Evolutionary conservation across 768 basidiomycete species (phyloP).

Genomic region (Tricholomella constricta): DNA sequence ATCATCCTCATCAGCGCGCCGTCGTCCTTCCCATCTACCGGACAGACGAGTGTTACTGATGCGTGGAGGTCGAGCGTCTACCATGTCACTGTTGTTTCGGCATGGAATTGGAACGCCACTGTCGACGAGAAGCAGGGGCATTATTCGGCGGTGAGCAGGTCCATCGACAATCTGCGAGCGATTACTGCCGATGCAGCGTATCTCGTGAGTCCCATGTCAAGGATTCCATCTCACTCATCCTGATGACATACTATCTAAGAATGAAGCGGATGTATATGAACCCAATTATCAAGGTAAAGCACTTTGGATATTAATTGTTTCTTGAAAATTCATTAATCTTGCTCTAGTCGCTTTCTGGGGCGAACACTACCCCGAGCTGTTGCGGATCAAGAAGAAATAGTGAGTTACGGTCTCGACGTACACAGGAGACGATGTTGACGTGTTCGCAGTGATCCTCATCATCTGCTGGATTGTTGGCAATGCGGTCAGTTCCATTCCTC

Average conservation of each 20-base stretch:
- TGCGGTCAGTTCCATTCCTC: slow-evolving; percentile 36
- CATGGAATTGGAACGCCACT: slow-evolving; percentile 51
- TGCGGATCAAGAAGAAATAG: slow-evolving; percentile 49
- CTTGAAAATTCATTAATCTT: neutral
- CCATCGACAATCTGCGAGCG: slow-evolving; percentile 41
- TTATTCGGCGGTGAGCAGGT: slow-evolving; percentile 36
- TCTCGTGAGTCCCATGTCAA: slow-evolving; percentile 29
- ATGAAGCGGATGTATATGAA: slow-evolving; percentile 52
- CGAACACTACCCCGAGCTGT: slow-evolving; percentile 38
- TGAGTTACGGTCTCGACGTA: slow-evolving; percentile 30
- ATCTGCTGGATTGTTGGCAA: slow-evolving; percentile 52
- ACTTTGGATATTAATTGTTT: neutral
- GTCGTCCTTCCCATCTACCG: slow-evolving; percentile 32
- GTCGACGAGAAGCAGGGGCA: slow-evolving; percentile 31
- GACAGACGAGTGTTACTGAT: slow-evolving; percentile 44
- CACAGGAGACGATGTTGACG: neutral
- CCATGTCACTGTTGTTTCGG: slow-evolving; percentile 44
- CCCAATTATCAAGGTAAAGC: slow-evolving; percentile 42
- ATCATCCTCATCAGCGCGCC: slow-evolving; percentile 46
- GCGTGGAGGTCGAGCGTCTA: slow-evolving; percentile 48
- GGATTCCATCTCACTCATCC: neutral
- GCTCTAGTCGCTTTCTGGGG: slow-evolving; percentile 46
- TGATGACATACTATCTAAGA: slow-evolving; percentile 28
- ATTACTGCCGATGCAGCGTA: slow-evolving; percentile 50
- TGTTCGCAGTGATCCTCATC: slow-evolving; percentile 43